phyloP scores from a whole-genome alignment of 1,139 yeast species.

The Hemisphaericaspora xylofermentans region DNA sequence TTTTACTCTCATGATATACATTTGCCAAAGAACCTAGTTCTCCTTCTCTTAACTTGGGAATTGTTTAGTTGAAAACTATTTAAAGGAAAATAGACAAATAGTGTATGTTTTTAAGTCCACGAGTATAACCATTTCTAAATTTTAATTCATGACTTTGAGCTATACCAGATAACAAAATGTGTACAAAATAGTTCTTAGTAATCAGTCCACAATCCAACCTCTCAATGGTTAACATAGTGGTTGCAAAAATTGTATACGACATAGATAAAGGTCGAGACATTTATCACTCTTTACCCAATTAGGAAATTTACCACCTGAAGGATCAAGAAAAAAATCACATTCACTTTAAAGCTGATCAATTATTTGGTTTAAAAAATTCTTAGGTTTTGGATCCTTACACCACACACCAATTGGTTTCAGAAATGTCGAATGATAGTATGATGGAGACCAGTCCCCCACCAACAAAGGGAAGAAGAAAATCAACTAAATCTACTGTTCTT shows the following conservation, averaged over 20 bases:
- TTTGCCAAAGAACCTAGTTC: too few species aligned
- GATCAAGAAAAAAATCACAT: slow-evolving; percentile 3
- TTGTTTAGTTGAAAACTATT: too few species aligned
- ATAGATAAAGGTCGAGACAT: not conserved
- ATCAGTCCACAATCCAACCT: too few species aligned
- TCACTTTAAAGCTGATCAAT: slow-evolving; percentile 1
- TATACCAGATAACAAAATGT: too few species aligned
- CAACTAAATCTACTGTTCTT: slow-evolving; percentile 31
- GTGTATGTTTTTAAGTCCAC: too few species aligned
- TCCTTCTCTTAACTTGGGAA: too few species aligned
- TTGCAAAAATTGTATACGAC: not conserved
- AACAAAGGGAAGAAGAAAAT: slow-evolving; percentile 14
- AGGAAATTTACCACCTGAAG: not conserved
- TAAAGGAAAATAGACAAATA: too few species aligned
- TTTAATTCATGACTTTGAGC: too few species aligned
- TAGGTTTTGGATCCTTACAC: not conserved
- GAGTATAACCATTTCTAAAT: too few species aligned
- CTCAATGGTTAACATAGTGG: too few species aligned
- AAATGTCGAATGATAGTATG: not conserved
- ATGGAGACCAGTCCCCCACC: not conserved
- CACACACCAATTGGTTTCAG: not conserved
- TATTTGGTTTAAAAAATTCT: not conserved
- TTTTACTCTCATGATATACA: too few species aligned
- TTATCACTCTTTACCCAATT: not conserved
- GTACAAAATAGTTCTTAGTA: too few species aligned